A percentile compares a stretch with the other conserved stretches of the same genome.
Conservation (phyloP, 345 rosid genomes). For the Cochlearia excelsa region DNA sequence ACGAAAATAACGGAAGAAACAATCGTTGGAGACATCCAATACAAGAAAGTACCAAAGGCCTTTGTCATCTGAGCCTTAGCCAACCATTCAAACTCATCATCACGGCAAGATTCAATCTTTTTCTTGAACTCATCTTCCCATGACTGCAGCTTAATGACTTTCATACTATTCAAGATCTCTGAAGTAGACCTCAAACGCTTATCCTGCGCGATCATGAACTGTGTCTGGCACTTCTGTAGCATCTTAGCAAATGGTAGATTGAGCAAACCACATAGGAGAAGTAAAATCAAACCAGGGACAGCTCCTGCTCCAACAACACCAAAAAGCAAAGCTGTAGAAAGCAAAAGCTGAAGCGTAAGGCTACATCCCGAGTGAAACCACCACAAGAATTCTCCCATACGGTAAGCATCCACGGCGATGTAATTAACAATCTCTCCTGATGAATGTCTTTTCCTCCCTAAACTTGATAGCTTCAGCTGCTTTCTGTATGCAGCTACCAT, state of each 20-base stretch:
- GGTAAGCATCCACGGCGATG: constrained; percentile 70
- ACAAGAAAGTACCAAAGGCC: constrained; percentile 47
- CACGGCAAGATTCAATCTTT: constrained; percentile 53
- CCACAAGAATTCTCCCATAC: constrained; percentile 75
- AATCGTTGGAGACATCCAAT: constrained; percentile 74
- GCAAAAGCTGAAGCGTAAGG: constrained; percentile 48
- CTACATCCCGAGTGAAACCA: constrained; percentile 76
- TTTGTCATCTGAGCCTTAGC: constrained; percentile 49
- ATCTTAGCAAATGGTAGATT: constrained; percentile 63
- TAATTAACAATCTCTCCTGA: constrained; percentile 75
- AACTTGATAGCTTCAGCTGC: constrained; percentile 64
- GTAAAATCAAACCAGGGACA: constrained; percentile 52
- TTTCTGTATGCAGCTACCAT: constrained; percentile 64
- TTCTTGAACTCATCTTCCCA: constrained; percentile 79
- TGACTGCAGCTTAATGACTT: constrained; percentile 70
- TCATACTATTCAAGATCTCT: constrained; percentile 71
- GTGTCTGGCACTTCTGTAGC: constrained; percentile 54
- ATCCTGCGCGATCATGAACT: constrained; percentile 69
- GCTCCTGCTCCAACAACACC: constrained; percentile 61
- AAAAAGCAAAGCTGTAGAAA: constrained; percentile 50
- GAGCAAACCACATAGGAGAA: constrained; percentile 45
- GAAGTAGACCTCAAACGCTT: constrained; percentile 58
- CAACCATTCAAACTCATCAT: constrained; percentile 61
- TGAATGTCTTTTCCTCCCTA: constrained; percentile 63
- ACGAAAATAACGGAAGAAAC: constrained; percentile 60